These are phyloP conservation scores for Colletotrichum sojae DNA, from an alignment of 2,329 filamentous ascomycete genomes.

Conservation along the genomic window DNA sequence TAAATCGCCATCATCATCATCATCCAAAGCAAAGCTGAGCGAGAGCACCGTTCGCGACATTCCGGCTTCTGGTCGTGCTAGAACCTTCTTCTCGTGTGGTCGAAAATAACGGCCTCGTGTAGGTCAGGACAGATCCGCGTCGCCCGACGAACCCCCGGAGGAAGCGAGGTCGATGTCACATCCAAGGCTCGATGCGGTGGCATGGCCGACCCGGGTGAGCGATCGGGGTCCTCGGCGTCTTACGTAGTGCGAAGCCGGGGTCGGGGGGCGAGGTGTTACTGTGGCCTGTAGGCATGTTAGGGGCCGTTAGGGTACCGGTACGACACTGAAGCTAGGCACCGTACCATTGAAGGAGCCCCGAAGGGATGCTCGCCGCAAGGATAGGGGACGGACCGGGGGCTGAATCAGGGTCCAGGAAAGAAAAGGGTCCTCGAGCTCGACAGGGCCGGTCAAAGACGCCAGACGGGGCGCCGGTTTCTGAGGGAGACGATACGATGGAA, in stretches of 20 bases:
- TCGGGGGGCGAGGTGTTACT: background rate
- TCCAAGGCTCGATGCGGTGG: constrained; percentile 32
- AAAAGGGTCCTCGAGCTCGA: constrained; percentile 15
- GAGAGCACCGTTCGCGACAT: too few relatives aligned
- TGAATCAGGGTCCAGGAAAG: constrained; percentile 37
- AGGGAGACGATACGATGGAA: too few relatives aligned
- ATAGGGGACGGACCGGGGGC: constrained; percentile 29
- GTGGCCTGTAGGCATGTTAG: too few relatives aligned
- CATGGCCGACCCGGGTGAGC: constrained; percentile 22
- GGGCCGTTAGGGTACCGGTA: too few relatives aligned
- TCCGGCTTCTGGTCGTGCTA: background rate
- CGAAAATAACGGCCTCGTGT: background rate
- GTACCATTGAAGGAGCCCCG: constrained; percentile 2
- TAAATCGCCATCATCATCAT: background rate
- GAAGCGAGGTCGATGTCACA: constrained; percentile 25
- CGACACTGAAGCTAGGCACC: background rate
- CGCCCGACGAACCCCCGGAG: constrained; percentile 6
- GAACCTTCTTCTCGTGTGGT: constrained; percentile 19
- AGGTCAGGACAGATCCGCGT: background rate
- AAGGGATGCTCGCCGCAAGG: constrained; percentile 37
- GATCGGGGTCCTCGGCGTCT: constrained; percentile 36
- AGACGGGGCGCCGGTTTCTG: background rate
- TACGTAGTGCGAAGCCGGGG: constrained; percentile 21
- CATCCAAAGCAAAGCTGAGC: too few relatives aligned
- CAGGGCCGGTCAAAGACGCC: background rate